These are phyloP conservation scores for Chenopodium berlandieri DNA, from an alignment of 148 eudicot species.

Conservation along the genomic window DNA sequence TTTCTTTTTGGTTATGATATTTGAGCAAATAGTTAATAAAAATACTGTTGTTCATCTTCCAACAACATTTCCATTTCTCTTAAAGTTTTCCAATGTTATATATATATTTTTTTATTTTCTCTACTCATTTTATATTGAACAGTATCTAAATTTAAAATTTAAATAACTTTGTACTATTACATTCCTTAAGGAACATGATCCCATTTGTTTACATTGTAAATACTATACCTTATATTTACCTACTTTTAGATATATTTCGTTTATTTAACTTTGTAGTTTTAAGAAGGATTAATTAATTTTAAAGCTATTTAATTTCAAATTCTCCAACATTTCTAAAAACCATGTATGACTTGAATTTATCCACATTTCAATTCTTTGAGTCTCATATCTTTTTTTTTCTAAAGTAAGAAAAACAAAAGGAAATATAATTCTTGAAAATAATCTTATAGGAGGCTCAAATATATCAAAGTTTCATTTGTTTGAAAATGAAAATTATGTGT, in stretches of 20 bases:
- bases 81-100: background rate
- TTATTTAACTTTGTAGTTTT: constrained; percentile 28
- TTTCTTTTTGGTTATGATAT: too few relatives aligned
- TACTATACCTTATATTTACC: constrained; percentile 27
- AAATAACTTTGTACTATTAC: background rate
- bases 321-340: background rate
- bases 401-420: constrained; percentile 9
- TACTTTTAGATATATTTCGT: constrained; percentile 25
- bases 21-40: too few relatives aligned
- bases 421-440: constrained; percentile 4
- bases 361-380: background rate
- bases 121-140: too few relatives aligned
- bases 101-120: too few relatives aligned
- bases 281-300: constrained; percentile 23
- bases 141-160: background rate
- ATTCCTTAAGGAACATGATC: constrained; percentile 20
- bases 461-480: background rate
- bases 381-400: background rate
- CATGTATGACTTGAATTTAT: background rate
- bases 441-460: background rate
- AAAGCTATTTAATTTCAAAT: background rate
- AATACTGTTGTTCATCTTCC: too few relatives aligned
- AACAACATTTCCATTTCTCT: too few relatives aligned
- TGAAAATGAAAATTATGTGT: background rate
- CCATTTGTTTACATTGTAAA: constrained; percentile 30